Percentiles rank a stretch among this genome's conserved stretches.
phyloP scores from a whole-genome alignment of 2,329 filamentous ascomycete species.

The Hymenoscyphus infarciens region DNA sequence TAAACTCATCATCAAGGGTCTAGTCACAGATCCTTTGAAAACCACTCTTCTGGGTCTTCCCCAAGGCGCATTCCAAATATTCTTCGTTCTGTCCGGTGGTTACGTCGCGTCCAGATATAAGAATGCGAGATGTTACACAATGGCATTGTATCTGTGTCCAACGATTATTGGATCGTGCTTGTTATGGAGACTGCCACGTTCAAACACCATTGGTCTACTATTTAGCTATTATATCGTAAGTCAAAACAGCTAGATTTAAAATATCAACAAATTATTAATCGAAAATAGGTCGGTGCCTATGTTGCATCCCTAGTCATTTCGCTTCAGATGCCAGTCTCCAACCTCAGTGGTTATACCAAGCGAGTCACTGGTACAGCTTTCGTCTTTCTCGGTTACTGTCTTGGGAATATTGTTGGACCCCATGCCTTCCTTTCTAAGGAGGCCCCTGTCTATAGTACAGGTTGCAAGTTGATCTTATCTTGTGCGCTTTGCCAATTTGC shows the following conservation, averaged over 20 bases:
- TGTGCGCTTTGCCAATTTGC: conserved; percentile 43
- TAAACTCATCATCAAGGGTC: conserved; percentile 52
- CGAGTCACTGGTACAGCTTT: conserved; percentile 44
- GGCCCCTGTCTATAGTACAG: conserved; percentile 47
- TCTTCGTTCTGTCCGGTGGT: conserved; percentile 51
- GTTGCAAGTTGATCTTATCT: conserved; percentile 48
- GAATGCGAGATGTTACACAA: conserved; percentile 45
- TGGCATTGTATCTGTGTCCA: conserved; percentile 32
- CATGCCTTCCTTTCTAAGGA: conserved; percentile 43
- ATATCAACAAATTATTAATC: not conserved
- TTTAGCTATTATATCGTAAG: conserved; percentile 33
- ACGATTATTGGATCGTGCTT: conserved; percentile 33
- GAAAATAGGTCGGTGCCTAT: conserved; percentile 38
- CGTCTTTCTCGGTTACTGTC: conserved; percentile 31
- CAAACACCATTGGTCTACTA: conserved; percentile 33
- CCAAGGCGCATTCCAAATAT: conserved; percentile 49
- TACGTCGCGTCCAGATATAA: conserved; percentile 49
- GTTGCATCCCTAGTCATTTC: conserved; percentile 51
- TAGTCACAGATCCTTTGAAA: conserved; percentile 41
- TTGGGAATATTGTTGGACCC: conserved; percentile 38
- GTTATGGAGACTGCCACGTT: conserved; percentile 30
- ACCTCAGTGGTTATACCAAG: conserved; percentile 44
- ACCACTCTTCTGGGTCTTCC: conserved; percentile 54
- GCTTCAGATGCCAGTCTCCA: conserved; percentile 47
- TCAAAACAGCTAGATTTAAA: no score